These are phyloP conservation scores for Fusarium sp. DNA, from an alignment of 2,329 filamentous ascomycete species.

Conservation along the genomic window DNA sequence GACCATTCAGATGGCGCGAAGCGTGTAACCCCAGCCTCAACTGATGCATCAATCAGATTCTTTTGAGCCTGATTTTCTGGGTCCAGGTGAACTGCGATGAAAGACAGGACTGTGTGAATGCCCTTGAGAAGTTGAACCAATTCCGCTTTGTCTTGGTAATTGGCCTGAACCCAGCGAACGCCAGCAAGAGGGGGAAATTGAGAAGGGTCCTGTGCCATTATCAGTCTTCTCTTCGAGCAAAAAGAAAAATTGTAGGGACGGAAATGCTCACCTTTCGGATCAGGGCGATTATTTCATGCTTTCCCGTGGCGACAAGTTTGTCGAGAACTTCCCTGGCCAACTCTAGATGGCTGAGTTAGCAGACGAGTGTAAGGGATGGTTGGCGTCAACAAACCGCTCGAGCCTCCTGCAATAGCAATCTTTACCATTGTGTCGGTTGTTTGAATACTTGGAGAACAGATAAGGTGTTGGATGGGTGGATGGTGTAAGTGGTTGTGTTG, in stretches of 20 bases:
- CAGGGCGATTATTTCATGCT: constrained; percentile 33
- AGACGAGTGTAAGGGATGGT: background rate
- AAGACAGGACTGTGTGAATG: constrained; percentile 63
- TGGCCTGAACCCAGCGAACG: constrained; percentile 55
- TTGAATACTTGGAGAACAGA: background rate
- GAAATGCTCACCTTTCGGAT: constrained; percentile 13
- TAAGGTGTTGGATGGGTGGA: background rate
- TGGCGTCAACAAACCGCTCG: background rate
- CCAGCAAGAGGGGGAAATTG: constrained; percentile 28
- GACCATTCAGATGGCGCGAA: constrained; percentile 71
- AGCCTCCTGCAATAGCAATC: constrained; percentile 27
- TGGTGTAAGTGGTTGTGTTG: background rate
- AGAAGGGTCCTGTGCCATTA: constrained; percentile 4
- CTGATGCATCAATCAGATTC: constrained; percentile 69
- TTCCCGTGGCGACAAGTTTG: constrained; percentile 16
- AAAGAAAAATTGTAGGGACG: too few relatives aligned
- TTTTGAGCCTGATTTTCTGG: constrained; percentile 58
- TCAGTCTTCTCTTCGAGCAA: background rate
- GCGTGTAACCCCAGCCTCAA: constrained; percentile 69
- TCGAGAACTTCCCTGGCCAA: constrained; percentile 38
- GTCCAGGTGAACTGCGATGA: constrained; percentile 53
- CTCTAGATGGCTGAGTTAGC: constrained; percentile 2
- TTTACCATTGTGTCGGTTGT: constrained; percentile 21
- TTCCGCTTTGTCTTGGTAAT: constrained; percentile 55
- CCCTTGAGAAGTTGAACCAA: constrained; percentile 55